Evolutionary conservation across 805 yeast species (phyloP), one percentile per base, ranked within the genome.

Genomic region (Nakazawaea ishiwadae): DNA sequence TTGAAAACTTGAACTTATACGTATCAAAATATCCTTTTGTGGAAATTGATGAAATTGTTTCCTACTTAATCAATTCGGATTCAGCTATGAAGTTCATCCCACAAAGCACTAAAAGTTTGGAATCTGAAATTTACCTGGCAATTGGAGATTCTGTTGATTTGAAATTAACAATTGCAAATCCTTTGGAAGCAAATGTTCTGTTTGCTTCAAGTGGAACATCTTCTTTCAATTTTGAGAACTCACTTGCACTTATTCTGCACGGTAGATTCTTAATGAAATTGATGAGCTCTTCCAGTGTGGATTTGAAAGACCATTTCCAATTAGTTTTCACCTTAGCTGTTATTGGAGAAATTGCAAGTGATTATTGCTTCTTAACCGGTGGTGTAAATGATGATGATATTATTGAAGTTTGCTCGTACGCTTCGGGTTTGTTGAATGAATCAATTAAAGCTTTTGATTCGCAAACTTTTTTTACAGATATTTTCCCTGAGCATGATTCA

Each of bases 101-200:
- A 8, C 18, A 11, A 3, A 26, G 28, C n/a, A 14, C 27, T 20
- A 23, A 37, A 4, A 16, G 15, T 23, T 31, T 38, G 34, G 14
- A 27, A 9, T 18, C 31, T 19, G 35, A 20, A 20, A 21, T 42
- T 10, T 31, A 39, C 12, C n/a, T 17, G 23, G 33, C 23, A 12
- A 21, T 44, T 54, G 59, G 67, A 11, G 52, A 56, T 1, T 20
- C 29, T 2, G 48, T 65, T 26, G 69, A 67, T 44, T 53, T 62
- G 9, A 55, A 65, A 31, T 45, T 77, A 16, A 53, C 80, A 0
- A 51, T 75, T 19, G 71, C 77, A 0, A 76, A 75, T 48, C 67
- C 77, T 1, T 51, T 78, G 35, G 70, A 62, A 19, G 59, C 64
- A 10, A 70, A 65, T 40, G 57, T 71, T 1, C 66, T 64, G 35